A percentile compares a stretch with the other conserved stretches of the same genome.
Evolutionary conservation across 169 alveolate species (phyloP).

Genomic region (Babesia sp.): DNA sequence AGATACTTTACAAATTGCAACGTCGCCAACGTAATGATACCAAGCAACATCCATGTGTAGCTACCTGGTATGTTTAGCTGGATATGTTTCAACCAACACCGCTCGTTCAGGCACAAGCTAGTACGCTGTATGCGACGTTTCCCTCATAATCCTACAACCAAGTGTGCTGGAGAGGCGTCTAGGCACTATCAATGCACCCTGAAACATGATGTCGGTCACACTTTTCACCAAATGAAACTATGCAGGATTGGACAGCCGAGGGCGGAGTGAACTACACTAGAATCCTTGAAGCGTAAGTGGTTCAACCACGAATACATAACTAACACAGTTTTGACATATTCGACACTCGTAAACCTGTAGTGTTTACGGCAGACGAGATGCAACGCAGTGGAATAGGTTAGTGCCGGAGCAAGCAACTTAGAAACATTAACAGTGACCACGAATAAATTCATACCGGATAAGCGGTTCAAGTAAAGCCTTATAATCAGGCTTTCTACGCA

Average conservation of each 20-base stretch:
- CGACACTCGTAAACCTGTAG: conserved; percentile 27
- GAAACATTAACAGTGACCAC: conserved; percentile 10
- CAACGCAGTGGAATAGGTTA: conserved; percentile 18
- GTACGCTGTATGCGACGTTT: conserved; percentile 69
- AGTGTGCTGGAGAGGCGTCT: conserved; percentile 66
- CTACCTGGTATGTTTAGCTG: conserved; percentile 53
- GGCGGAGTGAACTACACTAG: conserved; percentile 45
- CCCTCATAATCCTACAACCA: conserved; percentile 48
- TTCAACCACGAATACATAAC: neutral
- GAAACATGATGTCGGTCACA: conserved; percentile 25
- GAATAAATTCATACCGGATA: conserved; percentile 15
- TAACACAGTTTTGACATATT: conserved; percentile 48
- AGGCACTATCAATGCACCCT: conserved; percentile 64
- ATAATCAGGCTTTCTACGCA: no score
- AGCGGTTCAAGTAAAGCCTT: conserved; percentile 1
- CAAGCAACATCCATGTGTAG: conserved; percentile 58
- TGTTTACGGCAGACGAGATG: conserved; percentile 21
- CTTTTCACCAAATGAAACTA: neutral
- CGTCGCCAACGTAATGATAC: conserved; percentile 42
- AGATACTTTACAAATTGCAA: conserved; percentile 60
- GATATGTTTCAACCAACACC: neutral
- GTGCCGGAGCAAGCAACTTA: neutral
- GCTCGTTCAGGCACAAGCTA: conserved; percentile 52
- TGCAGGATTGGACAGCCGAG: conserved; percentile 57
- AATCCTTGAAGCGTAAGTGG: conserved; percentile 49